Evolutionary conservation across 106 monocot species (phyloP).

Genomic region (Acorus calamus): DNA sequence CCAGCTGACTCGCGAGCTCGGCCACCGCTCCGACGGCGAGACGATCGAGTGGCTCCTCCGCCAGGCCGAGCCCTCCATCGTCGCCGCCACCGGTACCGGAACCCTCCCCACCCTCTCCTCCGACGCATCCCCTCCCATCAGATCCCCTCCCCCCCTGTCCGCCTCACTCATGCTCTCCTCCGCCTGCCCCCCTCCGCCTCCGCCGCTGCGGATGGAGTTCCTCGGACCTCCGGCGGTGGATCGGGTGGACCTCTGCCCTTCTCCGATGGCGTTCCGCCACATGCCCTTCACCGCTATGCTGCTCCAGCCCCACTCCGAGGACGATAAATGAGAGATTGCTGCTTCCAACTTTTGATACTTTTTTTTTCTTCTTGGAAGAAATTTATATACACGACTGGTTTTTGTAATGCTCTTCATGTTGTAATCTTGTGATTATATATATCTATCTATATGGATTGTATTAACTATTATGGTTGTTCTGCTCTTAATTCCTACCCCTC

Average conservation of each 20-base stretch:
- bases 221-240: not conserved
- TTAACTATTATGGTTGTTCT: too few species aligned
- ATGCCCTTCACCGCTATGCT: conserved; percentile 32
- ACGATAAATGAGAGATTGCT: not conserved
- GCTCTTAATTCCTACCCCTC: too few species aligned
- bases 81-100: conserved; percentile 25
- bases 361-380: too few species aligned
- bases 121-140: too few species aligned
- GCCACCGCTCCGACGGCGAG: conserved; percentile 33
- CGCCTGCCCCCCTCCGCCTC: conserved; percentile 1
- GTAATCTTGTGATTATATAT: too few species aligned
- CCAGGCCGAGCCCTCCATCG: conserved; percentile 40
- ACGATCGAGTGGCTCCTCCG: conserved; percentile 48
- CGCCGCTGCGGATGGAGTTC: not conserved
- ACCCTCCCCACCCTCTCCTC: not conserved
- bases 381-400: too few species aligned
- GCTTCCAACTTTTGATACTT: too few species aligned
- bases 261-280: conserved; percentile 1
- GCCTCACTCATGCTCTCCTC: not conserved
- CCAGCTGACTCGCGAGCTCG: conserved; percentile 39
- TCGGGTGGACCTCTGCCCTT: not conserved
- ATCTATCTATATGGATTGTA: too few species aligned
- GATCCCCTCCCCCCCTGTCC: not conserved
- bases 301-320: conserved; percentile 12
- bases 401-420: too few species aligned